Base-by-base conservation (phyloP, 169 alveolate species). In the Plasmodium gallinaceum region DNA sequence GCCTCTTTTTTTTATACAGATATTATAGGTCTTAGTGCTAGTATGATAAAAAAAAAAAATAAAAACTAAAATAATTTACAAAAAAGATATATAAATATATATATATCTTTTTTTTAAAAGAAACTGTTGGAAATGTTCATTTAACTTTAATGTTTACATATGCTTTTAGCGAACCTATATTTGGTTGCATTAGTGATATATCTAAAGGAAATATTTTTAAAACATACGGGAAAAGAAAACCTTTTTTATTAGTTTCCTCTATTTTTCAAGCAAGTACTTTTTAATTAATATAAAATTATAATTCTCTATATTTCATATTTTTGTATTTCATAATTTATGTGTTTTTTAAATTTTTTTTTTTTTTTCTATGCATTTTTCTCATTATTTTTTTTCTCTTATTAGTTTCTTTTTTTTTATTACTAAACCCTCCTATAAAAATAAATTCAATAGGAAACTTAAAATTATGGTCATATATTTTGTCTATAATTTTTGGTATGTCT, bases 391-490 rank as follows among this genome's bases (percentile, higher is more conserved):
- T 52, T 9, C 62, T 52, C 32, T 12, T 5, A 12, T 20, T 24
- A 61, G 52, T 12, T 7, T 62, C 45, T 16, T 62, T 62, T 37
- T 37, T 62, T 24, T 24, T 62, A 62, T 24, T 62, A 24, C 22
- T 24, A 16, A 24, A 26, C 8, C 45, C 72, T 18, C 39, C 62
- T 52, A n/a, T 52, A n/a, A 52, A 7, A 20, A n/a, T 52, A n/a
- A 52, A 52, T 52, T 52, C 62, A n/a, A 52, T 52, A n/a, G 16
- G 62, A 18, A 9, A 52, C 0, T 52, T 52, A 52, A 52, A 52
- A 52, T 9, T 52, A 52, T 52, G 62, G 62, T 52, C 62, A n/a
- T 52, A 52, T 52, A 12, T 7, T 52, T 52, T n/a, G 62, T 52
- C 62, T 7, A 12, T 52, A n/a, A 6, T 52, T n/a, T 52, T 52